Conservation (phyloP, 129 eudicot genomes). For the Scalesia atractyloides region DNA sequence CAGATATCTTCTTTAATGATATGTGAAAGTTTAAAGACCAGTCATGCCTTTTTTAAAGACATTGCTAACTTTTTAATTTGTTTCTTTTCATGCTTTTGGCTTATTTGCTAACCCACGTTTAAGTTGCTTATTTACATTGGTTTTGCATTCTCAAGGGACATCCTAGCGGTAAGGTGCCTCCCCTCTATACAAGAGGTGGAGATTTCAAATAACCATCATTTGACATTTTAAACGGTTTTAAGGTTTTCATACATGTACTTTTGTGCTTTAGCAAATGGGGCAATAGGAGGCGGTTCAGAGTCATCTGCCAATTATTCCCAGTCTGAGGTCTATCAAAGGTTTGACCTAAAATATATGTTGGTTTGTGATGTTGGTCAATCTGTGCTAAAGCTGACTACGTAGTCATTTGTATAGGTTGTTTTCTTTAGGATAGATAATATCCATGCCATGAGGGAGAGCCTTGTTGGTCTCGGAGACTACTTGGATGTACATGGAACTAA, state of each 20-base stretch:
- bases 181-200: no score
- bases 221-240: conserved; percentile 11
- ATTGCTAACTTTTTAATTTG: no score
- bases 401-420: conserved; percentile 60
- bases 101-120: no score
- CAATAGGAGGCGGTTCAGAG: conserved; percentile 99
- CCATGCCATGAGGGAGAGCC: conserved; percentile 96
- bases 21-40: no score
- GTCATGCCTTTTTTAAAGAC: no score
- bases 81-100: no score
- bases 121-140: no score
- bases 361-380: conserved; percentile 22
- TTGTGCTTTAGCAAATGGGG: conserved; percentile 91
- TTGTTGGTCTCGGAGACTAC: conserved; percentile 88
- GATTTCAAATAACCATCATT: conserved; percentile 10
- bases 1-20: no score
- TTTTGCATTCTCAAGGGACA: no score
- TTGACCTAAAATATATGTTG: conserved; percentile 8
- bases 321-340: conserved; percentile 99
- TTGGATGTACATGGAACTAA: conserved; percentile 87
- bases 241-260: conserved; percentile 5
- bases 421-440: conserved; percentile 96
- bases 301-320: conserved; percentile 90
- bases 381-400: conserved; percentile 16
- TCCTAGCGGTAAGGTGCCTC: no score